These are phyloP conservation scores for Naganishia sp. DNA, from an alignment of 1,284 basidiomycete species.

Conservation along the genomic window DNA sequence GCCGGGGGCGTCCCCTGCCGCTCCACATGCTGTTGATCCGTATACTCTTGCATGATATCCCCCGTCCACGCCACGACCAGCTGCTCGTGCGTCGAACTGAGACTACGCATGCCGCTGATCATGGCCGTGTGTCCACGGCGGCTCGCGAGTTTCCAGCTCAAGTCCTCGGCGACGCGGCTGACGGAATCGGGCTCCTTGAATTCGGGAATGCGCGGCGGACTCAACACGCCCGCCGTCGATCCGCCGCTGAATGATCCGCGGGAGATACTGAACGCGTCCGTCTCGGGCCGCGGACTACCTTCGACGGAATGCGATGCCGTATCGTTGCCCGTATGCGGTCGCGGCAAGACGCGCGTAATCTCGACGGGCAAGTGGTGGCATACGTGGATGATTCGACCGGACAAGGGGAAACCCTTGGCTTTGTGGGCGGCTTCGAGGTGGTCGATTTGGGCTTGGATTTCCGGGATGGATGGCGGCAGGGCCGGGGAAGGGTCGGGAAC, in stretches of 20 bases:
- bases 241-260: slow-evolving; percentile 39
- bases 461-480: slow-evolving; percentile 46
- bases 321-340: slow-evolving; percentile 3
- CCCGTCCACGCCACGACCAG: slow-evolving; percentile 93
- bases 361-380: slow-evolving; percentile 58
- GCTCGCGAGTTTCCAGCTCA: slow-evolving; percentile 72
- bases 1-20: neutral
- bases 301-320: slow-evolving; percentile 27
- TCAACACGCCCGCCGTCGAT: slow-evolving; percentile 37
- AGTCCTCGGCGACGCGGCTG: slow-evolving; percentile 34
- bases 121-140: slow-evolving; percentile 92
- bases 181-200: slow-evolving; percentile 50
- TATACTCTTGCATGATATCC: slow-evolving; percentile 61
- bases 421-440: slow-evolving; percentile 69
- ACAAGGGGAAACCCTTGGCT: slow-evolving; percentile 68
- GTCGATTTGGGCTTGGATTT: slow-evolving; percentile 54
- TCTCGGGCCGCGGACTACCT: slow-evolving; percentile 29
- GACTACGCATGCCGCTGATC: slow-evolving; percentile 86
- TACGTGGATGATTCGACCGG: slow-evolving; percentile 83
- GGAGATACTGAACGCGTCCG: slow-evolving; percentile 33
- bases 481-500: slow-evolving; percentile 51
- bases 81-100: slow-evolving; percentile 81
- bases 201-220: slow-evolving; percentile 51
- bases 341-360: slow-evolving; percentile 46
- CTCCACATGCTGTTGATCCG: slow-evolving; percentile 25